Percentiles rank a stretch among this genome's conserved stretches.
Conservation (phyloP, 2,329 filamentous ascomycete species). For the Fusarium graminum region DNA sequence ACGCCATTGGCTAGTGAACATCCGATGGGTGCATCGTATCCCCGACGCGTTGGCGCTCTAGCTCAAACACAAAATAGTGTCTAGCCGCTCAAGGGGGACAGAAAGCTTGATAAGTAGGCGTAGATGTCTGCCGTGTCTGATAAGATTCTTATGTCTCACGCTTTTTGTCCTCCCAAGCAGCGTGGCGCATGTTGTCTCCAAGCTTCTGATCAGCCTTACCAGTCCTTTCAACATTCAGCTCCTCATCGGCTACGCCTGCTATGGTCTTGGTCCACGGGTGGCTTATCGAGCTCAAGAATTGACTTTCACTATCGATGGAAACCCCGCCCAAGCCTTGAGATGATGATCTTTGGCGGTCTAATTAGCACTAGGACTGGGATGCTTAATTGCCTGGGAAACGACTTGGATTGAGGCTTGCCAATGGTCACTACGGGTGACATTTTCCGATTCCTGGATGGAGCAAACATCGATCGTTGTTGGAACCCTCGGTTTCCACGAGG, state of each 20-base stretch:
- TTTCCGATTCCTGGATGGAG: too few species aligned
- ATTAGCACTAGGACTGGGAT: background rate
- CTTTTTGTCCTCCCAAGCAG: too few species aligned
- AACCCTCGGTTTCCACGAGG: background rate
- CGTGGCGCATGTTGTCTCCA: background rate
- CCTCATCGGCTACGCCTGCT: background rate
- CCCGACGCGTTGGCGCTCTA: constrained; percentile 18
- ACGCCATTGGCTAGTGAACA: background rate
- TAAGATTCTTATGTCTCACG: too few species aligned
- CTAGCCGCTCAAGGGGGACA: too few species aligned
- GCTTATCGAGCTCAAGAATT: constrained; percentile 7
- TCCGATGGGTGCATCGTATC: constrained; percentile 24
- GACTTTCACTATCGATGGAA: constrained; percentile 5
- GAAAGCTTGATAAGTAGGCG: too few species aligned
- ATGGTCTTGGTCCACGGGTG: constrained; percentile 1
- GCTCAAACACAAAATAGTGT: background rate
- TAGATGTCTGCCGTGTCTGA: too few species aligned
- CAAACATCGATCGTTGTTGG: background rate
- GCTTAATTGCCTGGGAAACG: background rate
- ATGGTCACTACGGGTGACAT: background rate
- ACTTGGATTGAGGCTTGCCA: background rate
- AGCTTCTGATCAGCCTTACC: background rate
- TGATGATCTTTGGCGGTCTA: background rate
- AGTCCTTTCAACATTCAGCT: background rate
- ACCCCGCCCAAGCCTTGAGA: background rate